These are phyloP conservation scores for Zygosaccharomyces sapae DNA, from an alignment of 1,139 yeast genomes.

Conservation along the genomic window DNA sequence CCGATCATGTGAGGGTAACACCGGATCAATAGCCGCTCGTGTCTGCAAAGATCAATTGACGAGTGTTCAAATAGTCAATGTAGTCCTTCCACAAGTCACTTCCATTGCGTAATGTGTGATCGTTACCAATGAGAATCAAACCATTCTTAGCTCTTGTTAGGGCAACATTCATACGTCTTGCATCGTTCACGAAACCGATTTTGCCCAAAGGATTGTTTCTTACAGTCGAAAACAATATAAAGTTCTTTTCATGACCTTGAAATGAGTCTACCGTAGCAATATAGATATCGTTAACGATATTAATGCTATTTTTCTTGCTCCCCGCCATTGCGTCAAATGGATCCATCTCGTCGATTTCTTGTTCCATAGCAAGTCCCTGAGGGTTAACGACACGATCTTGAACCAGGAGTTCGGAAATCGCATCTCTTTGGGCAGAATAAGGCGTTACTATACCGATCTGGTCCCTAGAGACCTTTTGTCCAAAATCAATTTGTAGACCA, in stretches of 20 bases:
- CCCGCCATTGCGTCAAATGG: constrained; percentile 37
- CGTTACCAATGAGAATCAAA: constrained; percentile 54
- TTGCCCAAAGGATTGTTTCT: constrained; percentile 49
- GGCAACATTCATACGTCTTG: constrained; percentile 58
- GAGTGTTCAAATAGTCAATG: constrained; percentile 39
- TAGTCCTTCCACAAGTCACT: constrained; percentile 54
- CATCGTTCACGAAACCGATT: constrained; percentile 57
- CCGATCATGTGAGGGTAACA: neutral
- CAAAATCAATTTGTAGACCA: constrained; percentile 47
- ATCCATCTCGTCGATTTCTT: constrained; percentile 56
- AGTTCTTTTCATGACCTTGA: constrained; percentile 62
- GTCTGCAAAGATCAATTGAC: constrained; percentile 19
- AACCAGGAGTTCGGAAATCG: constrained; percentile 49
- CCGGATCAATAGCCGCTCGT: constrained; percentile 20
- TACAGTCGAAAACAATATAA: constrained; percentile 58
- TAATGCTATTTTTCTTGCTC: constrained; percentile 42
- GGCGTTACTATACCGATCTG: constrained; percentile 69
- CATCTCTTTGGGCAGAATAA: constrained; percentile 67
- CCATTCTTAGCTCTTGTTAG: constrained; percentile 61
- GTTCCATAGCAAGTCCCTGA: constrained; percentile 43
- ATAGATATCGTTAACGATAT: constrained; percentile 61
- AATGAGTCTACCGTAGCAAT: constrained; percentile 66
- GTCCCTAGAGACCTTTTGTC: constrained; percentile 49
- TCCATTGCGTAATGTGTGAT: constrained; percentile 45
- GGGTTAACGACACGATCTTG: constrained; percentile 57